A percentile compares a stretch with the other conserved stretches of the same genome.
Evolutionary conservation across 495 filamentous ascomycete species (phyloP).

Genomic region (Neurospora discreta): DNA sequence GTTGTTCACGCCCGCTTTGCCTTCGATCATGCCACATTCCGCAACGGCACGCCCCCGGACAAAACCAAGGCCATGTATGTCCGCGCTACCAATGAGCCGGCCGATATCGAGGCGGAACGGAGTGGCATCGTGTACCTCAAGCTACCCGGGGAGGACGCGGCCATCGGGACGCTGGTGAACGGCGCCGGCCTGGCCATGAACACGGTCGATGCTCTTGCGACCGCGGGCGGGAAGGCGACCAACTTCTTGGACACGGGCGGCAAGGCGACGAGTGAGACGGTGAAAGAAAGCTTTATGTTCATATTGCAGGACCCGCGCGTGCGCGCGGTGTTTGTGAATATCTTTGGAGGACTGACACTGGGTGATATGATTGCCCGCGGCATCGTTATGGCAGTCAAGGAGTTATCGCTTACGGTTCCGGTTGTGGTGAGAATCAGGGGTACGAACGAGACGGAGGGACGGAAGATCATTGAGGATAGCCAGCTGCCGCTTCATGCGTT

Average conservation of each 20-base stretch:
- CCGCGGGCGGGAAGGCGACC: constrained; percentile 52
- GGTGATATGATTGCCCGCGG: constrained; percentile 85
- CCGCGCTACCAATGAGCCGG: constrained; percentile 36
- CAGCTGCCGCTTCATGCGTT: constrained; percentile 63
- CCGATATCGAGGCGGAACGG: constrained; percentile 56
- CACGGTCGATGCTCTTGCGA: constrained; percentile 66
- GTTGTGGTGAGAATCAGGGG: constrained; percentile 78
- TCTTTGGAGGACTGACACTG: constrained; percentile 78
- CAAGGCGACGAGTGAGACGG: constrained; percentile 78
- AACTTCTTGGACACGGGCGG: constrained; percentile 90
- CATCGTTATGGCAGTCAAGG: constrained; percentile 65
- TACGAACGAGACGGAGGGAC: constrained; percentile 68
- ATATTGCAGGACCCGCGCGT: constrained; percentile 63
- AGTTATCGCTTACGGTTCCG: constrained; percentile 57
- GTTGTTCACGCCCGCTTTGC: constrained; percentile 43
- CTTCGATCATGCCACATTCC: constrained; percentile 73
- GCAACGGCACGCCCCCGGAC: constrained; percentile 50
- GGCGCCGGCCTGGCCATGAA: constrained; percentile 91
- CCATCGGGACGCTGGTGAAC: constrained; percentile 68
- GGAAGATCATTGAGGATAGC: constrained; percentile 66
- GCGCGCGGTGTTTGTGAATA: constrained; percentile 72
- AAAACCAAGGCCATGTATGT: constrained; percentile 51
- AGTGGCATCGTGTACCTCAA: constrained; percentile 66
- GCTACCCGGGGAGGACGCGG: constrained; percentile 36
- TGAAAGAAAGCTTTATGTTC: constrained; percentile 63